A percentile compares a stretch with the other conserved stretches of the same genome.
phyloP scores from a whole-genome alignment of 345 rosid genomes.

The Salix brachista region DNA sequence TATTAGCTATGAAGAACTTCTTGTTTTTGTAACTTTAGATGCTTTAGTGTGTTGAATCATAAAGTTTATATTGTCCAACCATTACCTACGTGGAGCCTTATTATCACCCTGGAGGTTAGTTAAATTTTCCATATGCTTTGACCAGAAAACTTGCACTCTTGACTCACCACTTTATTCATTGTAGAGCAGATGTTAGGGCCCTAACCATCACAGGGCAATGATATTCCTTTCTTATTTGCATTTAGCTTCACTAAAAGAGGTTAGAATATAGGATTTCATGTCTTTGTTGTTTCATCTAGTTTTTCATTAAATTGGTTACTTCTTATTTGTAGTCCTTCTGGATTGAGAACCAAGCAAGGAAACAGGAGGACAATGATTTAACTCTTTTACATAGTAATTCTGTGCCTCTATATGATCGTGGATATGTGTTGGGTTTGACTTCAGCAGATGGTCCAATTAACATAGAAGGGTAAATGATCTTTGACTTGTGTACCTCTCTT shows the following conservation, averaged over 20 bases:
- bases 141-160: not conserved
- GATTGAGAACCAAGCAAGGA: slow-evolving; percentile 64
- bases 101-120: not conserved
- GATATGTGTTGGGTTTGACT: slow-evolving; percentile 71
- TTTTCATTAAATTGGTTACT: not conserved
- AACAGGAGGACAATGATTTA: slow-evolving; percentile 25
- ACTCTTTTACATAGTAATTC: slow-evolving; percentile 43
- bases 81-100: not conserved
- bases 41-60: not conserved
- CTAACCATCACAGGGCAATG: not conserved
- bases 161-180: not conserved
- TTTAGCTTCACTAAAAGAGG: not conserved
- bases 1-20: not conserved
- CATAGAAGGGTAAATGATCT: slow-evolving; percentile 55
- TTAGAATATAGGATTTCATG: not conserved
- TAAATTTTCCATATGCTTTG: not conserved
- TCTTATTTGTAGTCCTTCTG: slow-evolving; percentile 69
- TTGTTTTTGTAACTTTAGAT: not conserved
- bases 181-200: not conserved
- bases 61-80: not conserved
- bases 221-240: not conserved
- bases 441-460: slow-evolving; percentile 57
- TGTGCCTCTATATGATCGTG: slow-evolving; percentile 91
- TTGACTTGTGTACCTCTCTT: not conserved
- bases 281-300: not conserved